Evolutionary conservation across 1,284 basidiomycete species (phyloP).

Genomic region (Ustilago bromivora): DNA sequence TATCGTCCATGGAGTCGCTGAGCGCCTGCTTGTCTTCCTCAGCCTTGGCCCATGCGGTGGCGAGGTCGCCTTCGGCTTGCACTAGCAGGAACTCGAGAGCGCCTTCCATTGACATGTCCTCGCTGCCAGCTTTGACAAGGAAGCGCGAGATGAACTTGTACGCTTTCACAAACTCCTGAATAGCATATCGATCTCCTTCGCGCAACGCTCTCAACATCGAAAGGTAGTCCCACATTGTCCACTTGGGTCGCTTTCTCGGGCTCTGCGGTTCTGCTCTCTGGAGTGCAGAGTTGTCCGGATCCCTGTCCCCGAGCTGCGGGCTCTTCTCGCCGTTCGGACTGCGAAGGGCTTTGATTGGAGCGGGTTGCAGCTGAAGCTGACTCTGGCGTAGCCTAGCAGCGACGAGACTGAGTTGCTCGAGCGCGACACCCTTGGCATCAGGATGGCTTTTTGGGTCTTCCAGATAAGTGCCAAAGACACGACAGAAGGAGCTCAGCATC

Average conservation of each 20-base stretch:
- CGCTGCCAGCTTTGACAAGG: constrained; percentile 72
- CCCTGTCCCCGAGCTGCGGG: background rate
- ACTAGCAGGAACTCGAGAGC: constrained; percentile 52
- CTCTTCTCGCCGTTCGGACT: background rate
- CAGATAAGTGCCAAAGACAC: constrained; percentile 48
- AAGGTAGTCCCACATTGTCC: constrained; percentile 37
- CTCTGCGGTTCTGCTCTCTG: constrained; percentile 2
- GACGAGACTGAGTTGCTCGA: constrained; percentile 93
- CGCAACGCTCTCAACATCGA: constrained; percentile 46
- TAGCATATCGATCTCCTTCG: constrained; percentile 72
- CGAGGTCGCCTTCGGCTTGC: constrained; percentile 58
- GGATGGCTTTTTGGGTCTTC: constrained; percentile 80
- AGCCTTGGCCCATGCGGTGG: constrained; percentile 37
- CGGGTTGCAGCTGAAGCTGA: constrained; percentile 34
- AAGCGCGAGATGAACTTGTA: constrained; percentile 78
- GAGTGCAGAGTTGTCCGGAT: background rate
- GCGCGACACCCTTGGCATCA: constrained; percentile 79
- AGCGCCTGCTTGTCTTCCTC: constrained; percentile 24
- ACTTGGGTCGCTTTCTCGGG: constrained; percentile 18
- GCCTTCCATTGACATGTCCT: constrained; percentile 49
- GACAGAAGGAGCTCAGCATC: constrained; percentile 71
- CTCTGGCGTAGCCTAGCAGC: constrained; percentile 79
- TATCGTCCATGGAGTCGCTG: constrained; percentile 13
- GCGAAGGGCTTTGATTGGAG: background rate
- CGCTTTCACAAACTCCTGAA: constrained; percentile 75